phyloP scores from a whole-genome alignment of 1,284 basidiomycete species.

The Phellinidium pouzarii region DNA sequence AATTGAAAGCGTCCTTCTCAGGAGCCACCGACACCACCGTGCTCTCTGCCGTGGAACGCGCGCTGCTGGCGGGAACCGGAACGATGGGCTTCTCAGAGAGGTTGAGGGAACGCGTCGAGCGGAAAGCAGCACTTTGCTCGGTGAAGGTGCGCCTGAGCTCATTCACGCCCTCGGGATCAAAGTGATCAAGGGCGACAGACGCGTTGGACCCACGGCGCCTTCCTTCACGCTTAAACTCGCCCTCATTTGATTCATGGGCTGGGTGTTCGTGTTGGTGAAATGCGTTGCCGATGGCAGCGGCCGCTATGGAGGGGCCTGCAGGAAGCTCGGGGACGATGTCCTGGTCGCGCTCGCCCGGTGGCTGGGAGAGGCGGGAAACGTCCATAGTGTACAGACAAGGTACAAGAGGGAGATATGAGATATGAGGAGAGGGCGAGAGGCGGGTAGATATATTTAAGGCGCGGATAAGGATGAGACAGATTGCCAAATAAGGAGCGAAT shows the following conservation, averaged over 20 bases:
- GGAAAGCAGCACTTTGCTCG: constrained; percentile 9
- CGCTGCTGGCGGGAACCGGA: background rate
- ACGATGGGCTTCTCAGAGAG: background rate
- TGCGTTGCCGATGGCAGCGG: constrained; percentile 11
- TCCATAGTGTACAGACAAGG: background rate
- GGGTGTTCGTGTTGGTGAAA: constrained; percentile 6
- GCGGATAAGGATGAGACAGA: background rate
- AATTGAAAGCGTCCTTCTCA: constrained; percentile 14
- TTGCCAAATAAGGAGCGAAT: background rate
- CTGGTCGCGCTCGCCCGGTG: background rate
- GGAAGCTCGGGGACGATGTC: constrained; percentile 17
- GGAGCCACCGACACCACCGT: constrained; percentile 5
- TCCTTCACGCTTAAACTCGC: background rate
- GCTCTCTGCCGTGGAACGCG: background rate
- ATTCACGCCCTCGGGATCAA: constrained; percentile 18
- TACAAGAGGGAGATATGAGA: background rate
- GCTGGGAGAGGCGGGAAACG: background rate
- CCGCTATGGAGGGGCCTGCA: constrained; percentile 1
- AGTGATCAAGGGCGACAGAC: constrained; percentile 17
- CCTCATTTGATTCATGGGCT: background rate
- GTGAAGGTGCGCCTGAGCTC: constrained; percentile 17
- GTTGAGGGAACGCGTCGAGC: background rate
- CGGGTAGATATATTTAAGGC: background rate
- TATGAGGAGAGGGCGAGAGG: background rate
- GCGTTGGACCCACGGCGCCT: constrained; percentile 5